Percentiles rank a stretch among this genome's conserved stretches.
Conservation (phyloP, 192 early-diverging fungal genomes). For the Coemansia sp. region DNA sequence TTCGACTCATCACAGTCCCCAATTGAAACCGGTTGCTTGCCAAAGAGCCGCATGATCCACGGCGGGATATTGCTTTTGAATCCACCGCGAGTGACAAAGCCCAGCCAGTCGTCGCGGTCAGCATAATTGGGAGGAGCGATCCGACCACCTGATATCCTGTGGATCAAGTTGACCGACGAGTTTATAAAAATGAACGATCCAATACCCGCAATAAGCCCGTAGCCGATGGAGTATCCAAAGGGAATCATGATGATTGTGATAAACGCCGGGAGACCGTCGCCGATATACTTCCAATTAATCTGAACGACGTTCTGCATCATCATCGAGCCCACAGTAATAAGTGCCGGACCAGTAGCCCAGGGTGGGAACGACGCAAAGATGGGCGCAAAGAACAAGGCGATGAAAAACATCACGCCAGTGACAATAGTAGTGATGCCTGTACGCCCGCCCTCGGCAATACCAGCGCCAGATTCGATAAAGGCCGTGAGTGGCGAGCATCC, state of each 20-base stretch:
- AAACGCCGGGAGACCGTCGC: constrained; percentile 79
- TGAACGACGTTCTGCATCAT: constrained; percentile 70
- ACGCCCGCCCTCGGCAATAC: constrained; percentile 77
- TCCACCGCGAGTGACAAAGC: constrained; percentile 35
- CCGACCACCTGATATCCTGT: constrained; percentile 61
- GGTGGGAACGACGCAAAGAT: constrained; percentile 84
- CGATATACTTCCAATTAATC: constrained; percentile 80
- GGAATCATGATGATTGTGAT: constrained; percentile 77
- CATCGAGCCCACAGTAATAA: constrained; percentile 79
- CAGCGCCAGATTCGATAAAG: constrained; percentile 82
- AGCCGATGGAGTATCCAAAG: constrained; percentile 78
- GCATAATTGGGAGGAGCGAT: constrained; percentile 51
- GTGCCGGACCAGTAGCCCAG: constrained; percentile 82
- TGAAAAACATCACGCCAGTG: constrained; percentile 70
- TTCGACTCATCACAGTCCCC: neutral
- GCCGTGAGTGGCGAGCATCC: constrained; percentile 77
- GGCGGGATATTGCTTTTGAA: constrained; percentile 38
- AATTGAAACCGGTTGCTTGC: constrained; percentile 24
- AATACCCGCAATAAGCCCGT: constrained; percentile 77
- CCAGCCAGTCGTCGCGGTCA: constrained; percentile 47
- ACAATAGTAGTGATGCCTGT: constrained; percentile 77
- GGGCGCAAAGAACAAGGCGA: constrained; percentile 79
- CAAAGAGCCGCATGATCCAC: constrained; percentile 41
- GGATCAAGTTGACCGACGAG: constrained; percentile 58
- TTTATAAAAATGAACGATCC: constrained; percentile 73